A percentile compares a stretch with the other conserved stretches of the same genome.
These are phyloP conservation scores for Fusarium lyarnte DNA, from an alignment of 2,329 filamentous ascomycete species.

Conservation along the genomic window DNA sequence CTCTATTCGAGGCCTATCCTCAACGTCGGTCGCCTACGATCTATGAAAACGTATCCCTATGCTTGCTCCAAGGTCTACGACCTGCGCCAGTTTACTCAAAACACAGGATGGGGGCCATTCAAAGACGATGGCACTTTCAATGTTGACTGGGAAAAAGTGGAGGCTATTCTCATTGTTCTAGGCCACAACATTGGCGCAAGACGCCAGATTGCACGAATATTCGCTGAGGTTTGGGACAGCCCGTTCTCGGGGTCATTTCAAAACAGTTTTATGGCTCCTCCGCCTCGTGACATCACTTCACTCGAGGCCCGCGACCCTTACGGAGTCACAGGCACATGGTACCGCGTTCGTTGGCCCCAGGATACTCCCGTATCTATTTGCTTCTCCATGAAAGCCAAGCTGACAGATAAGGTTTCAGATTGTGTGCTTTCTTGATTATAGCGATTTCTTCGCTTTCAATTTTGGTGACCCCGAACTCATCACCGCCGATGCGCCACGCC, in stretches of 20 bases:
- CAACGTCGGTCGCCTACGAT: constrained; percentile 48
- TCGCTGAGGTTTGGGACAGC: constrained; percentile 62
- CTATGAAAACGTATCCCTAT: constrained; percentile 61
- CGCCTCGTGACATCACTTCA: constrained; percentile 49
- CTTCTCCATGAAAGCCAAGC: not conserved
- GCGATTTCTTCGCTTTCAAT: constrained; percentile 78
- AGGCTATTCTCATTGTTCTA: constrained; percentile 76
- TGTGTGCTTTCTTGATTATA: constrained; percentile 70
- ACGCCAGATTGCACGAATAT: constrained; percentile 56
- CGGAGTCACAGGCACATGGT: constrained; percentile 75
- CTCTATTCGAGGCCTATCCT: constrained; percentile 71
- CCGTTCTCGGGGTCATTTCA: constrained; percentile 67
- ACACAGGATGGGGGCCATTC: constrained; percentile 77
- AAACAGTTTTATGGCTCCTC: constrained; percentile 56
- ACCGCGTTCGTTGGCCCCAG: constrained; percentile 60
- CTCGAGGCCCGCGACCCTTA: constrained; percentile 73
- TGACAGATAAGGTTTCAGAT: constrained; percentile 46
- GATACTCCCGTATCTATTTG: not conserved
- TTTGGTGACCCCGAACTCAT: constrained; percentile 61
- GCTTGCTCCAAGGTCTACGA: constrained; percentile 79
- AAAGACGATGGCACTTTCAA: constrained; percentile 66
- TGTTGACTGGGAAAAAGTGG: constrained; percentile 84
- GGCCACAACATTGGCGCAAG: constrained; percentile 68
- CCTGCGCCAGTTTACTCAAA: constrained; percentile 70
- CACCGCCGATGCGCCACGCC: constrained; percentile 56